These are phyloP conservation scores for Saccharomycopsis sp. DNA, from an alignment of 805 yeast species.

Conservation along the genomic window DNA sequence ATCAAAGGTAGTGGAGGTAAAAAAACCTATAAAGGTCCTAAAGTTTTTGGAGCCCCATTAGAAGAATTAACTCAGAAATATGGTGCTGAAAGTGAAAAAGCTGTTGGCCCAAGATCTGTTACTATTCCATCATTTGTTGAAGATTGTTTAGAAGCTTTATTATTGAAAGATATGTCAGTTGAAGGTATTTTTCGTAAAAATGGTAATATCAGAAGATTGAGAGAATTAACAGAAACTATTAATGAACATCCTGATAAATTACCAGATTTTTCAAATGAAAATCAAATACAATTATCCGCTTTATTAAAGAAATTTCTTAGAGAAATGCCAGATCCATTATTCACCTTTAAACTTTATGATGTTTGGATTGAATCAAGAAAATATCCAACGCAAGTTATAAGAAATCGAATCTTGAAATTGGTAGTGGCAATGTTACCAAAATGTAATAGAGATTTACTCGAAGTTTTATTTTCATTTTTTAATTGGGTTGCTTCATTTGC, in stretches of 20 bases:
- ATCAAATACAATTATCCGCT: slow-evolving; percentile 89
- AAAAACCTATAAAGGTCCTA: slow-evolving; percentile 20
- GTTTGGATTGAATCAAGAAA: slow-evolving; percentile 69
- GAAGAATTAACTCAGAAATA: slow-evolving; percentile 52
- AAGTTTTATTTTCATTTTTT: slow-evolving; percentile 75
- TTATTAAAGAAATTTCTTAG: slow-evolving; percentile 82
- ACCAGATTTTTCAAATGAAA: slow-evolving; percentile 64
- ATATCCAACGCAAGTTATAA: slow-evolving; percentile 31
- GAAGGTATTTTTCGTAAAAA: slow-evolving; percentile 95
- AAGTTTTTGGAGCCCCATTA: slow-evolving; percentile 74
- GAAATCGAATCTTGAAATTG: slow-evolving; percentile 47
- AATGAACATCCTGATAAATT: slow-evolving; percentile 62
- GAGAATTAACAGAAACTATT: slow-evolving; percentile 61
- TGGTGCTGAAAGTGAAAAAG: slow-evolving; percentile 79
- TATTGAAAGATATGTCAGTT: slow-evolving; percentile 86
- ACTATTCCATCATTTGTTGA: slow-evolving; percentile 80
- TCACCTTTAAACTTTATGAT: slow-evolving; percentile 66
- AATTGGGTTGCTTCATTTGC: slow-evolving; percentile 96
- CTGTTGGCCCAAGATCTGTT: slow-evolving; percentile 72
- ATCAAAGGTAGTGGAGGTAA: slow-evolving; percentile 23
- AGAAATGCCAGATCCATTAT: slow-evolving; percentile 84
- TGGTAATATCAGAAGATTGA: slow-evolving; percentile 81
- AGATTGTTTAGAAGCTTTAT: slow-evolving; percentile 72
- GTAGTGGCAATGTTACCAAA: slow-evolving; percentile 73
- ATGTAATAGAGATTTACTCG: slow-evolving; percentile 73